A percentile compares a stretch with the other conserved stretches of the same genome.
Evolutionary conservation across 176 grass and related monocot genomes (phyloP).

Genomic region (Musa itinerans): DNA sequence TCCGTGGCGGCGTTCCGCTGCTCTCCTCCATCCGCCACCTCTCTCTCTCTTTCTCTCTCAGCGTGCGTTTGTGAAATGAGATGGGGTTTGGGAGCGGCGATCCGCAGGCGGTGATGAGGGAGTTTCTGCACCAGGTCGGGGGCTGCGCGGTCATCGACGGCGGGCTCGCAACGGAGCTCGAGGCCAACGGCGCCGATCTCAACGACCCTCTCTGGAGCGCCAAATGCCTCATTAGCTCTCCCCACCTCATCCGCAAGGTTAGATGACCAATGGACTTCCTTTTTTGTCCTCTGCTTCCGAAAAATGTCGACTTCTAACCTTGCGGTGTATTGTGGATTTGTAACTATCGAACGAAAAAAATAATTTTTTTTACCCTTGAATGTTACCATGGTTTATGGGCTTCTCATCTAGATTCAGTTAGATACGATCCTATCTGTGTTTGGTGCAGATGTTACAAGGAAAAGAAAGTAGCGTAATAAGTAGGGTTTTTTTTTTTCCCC

Average conservation of each 20-base stretch:
- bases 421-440: too few relatives aligned
- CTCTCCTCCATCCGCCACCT: too few relatives aligned
- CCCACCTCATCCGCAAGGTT: slow-evolving; percentile 80
- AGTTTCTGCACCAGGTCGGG: slow-evolving; percentile 30
- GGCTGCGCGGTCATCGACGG: slow-evolving; percentile 71
- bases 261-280: background rate
- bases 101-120: slow-evolving; percentile 33
- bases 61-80: background rate
- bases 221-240: slow-evolving; percentile 67
- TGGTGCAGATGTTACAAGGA: too few relatives aligned
- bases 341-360: too few relatives aligned
- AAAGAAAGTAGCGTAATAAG: too few relatives aligned
- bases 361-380: too few relatives aligned
- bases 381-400: too few relatives aligned
- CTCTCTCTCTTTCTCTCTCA: too few relatives aligned
- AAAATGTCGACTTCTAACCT: background rate
- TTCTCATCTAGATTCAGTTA: too few relatives aligned
- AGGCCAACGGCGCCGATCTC: slow-evolving; percentile 79
- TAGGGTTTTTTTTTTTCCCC: too few relatives aligned
- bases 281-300: background rate
- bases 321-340: background rate
- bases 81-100: slow-evolving; percentile 19
- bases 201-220: slow-evolving; percentile 99
- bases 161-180: slow-evolving; percentile 90
- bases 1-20: too few relatives aligned